These are phyloP conservation scores for Cruciata laevipes DNA, from an alignment of 257 asterid species.

Conservation along the genomic window DNA sequence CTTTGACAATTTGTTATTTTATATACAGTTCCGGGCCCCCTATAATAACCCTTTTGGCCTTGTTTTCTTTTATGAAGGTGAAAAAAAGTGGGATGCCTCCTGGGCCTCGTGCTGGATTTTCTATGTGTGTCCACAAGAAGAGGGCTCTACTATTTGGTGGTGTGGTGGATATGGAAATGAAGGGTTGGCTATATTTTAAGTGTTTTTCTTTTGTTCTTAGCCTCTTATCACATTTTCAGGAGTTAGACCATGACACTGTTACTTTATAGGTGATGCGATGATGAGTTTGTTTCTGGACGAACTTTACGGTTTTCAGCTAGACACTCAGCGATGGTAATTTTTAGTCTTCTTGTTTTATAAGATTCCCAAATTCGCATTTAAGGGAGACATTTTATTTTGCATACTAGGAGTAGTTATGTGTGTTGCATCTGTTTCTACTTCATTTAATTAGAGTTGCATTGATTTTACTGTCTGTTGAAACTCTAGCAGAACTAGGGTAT, in stretches of 20 bases:
- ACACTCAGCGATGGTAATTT: constrained; percentile 83
- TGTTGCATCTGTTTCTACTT: neutral
- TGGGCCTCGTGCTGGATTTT: constrained; percentile 97
- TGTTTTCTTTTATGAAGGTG: constrained; percentile 40
- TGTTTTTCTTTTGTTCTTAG: constrained; percentile 11
- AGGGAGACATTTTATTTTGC: neutral
- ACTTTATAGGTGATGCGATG: constrained; percentile 71
- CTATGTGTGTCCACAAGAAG: constrained; percentile 88
- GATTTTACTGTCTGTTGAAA: neutral
- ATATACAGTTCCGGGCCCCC: neutral
- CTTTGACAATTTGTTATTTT: neutral
- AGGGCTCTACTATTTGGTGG: constrained; percentile 95
- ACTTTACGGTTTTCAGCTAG: constrained; percentile 93
- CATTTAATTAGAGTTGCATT: neutral
- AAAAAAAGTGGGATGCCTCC: constrained; percentile 98
- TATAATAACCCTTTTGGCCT: constrained; percentile 1
- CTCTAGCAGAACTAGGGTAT: neutral
- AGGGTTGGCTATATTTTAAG: constrained; percentile 39
- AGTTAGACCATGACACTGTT: neutral
- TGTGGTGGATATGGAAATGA: constrained; percentile 97
- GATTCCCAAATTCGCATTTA: neutral
- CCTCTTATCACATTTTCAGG: constrained; percentile 8
- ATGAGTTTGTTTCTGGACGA: constrained; percentile 98
- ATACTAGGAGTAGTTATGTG: neutral
- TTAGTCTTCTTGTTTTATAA: neutral